Base-by-base conservation (phyloP, 148 eudicot species). In the Cornus florida region DNA sequence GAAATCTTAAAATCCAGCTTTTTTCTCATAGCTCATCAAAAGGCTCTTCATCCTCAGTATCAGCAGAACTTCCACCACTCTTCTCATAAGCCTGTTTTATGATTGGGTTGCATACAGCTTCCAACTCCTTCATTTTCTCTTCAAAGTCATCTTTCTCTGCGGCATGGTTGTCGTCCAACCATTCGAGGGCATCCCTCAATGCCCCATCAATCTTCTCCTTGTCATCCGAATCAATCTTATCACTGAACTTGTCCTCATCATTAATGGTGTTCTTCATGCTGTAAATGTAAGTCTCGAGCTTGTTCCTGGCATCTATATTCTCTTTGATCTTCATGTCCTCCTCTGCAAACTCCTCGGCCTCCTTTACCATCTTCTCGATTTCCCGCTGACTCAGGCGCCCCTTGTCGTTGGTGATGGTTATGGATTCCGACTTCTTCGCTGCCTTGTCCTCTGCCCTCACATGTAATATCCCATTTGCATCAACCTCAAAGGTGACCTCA, bases 361-460 rank as follows among this genome's bases (percentile, higher is more conserved):
- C 86, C 31, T 46, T 72, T 24, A 89, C 84, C 90, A 87, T 80
- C 22, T 67, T 72, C 7, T 85, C 87, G 0, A 87, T 89, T 76
- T 89, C 90, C 7, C 85, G 88, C 79, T 87, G 88, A 28, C 91
- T 85, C 19, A 86, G 79, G 3, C 88, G 82, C 6, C 91, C 91
- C 71, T 90, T 86, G 73, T 90, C 89, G 32, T 85, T 88, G 2
- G 88, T 88, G 78, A 88, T 86, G 46, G 93, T 83, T 11, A 88
- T 88, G 17, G 86, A 77, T 80, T 85, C 86, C 79, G 80, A 84
- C 73, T 83, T 90, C 78, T 90, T 90, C 13, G 86, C 90, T 10
- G 90, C 90, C 76, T 90, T 90, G 84, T 90, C 93, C 53, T 90
- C 91, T 28, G 93, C 91, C 6, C 87, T 89, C 4, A 90, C 93